phyloP scores from a whole-genome alignment of 176 grass and related monocot species.

The Hordeum marinum region DNA sequence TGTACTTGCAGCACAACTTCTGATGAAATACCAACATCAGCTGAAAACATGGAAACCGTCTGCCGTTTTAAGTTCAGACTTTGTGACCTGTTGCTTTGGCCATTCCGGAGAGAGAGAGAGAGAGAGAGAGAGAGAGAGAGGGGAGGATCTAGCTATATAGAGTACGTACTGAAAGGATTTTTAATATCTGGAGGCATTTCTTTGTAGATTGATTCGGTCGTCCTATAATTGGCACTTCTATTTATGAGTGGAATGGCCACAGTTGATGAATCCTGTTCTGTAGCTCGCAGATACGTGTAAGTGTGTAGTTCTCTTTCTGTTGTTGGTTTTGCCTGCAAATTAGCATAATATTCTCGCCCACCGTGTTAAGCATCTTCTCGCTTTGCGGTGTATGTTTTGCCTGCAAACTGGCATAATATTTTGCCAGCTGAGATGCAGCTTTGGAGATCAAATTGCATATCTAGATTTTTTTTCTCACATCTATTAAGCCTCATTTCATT shows the following conservation, averaged over 20 bases:
- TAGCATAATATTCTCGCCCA: background rate
- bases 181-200: conserved; percentile 21
- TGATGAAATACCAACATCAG: conserved; percentile 41
- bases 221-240: conserved; percentile 8
- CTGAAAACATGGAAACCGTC: background rate
- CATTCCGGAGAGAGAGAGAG: background rate
- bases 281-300: conserved; percentile 22
- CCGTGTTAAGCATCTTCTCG: background rate
- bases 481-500: background rate
- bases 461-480: background rate
- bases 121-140: background rate
- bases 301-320: conserved; percentile 8
- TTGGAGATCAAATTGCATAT: background rate
- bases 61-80: conserved; percentile 8
- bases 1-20: conserved; percentile 98
- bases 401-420: conserved; percentile 6
- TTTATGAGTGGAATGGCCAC: background rate
- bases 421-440: background rate
- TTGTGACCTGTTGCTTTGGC: conserved; percentile 25
- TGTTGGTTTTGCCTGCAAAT: conserved; percentile 4
- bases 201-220: conserved; percentile 32
- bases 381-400: background rate
- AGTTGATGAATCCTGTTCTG: conserved; percentile 10
- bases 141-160: conserved; percentile 10
- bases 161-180: conserved; percentile 16